These are phyloP conservation scores for Neltuma alba DNA, from an alignment of 306 rosid species.

Conservation along the genomic window DNA sequence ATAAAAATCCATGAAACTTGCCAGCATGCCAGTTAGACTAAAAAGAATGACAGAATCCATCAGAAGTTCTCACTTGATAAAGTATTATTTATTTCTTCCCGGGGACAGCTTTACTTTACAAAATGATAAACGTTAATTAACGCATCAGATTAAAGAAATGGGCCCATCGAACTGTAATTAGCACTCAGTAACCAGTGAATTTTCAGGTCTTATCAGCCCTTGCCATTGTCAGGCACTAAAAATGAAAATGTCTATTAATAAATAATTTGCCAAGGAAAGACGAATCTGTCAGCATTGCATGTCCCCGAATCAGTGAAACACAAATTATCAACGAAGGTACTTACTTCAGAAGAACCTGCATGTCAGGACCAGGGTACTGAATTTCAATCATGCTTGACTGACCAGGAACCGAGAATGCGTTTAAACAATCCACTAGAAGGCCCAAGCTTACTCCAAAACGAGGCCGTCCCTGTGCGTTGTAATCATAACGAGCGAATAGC, in stretches of 20 bases:
- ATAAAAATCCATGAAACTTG: background rate
- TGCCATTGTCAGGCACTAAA: conserved; percentile 1
- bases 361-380: conserved; percentile 91
- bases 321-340: conserved; percentile 15
- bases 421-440: conserved; percentile 80
- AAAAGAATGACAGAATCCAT: background rate
- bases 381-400: conserved; percentile 65
- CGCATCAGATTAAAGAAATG: background rate
- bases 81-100: background rate
- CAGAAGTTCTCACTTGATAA: conserved; percentile 11
- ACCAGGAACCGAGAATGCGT: conserved; percentile 77
- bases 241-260: background rate
- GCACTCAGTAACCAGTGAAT: background rate
- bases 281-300: background rate
- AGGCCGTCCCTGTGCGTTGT: conserved; percentile 78
- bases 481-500: conserved; percentile 80
- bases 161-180: background rate
- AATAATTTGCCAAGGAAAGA: background rate
- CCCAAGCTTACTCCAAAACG: conserved; percentile 92
- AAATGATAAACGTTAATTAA: background rate
- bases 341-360: conserved; percentile 94
- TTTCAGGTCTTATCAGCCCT: background rate
- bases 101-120: conserved; percentile 1
- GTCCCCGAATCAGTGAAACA: background rate
- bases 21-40: background rate